These are phyloP conservation scores for Cytospora leucostoma DNA, from an alignment of 2,329 filamentous ascomycete species.

Conservation along the genomic window DNA sequence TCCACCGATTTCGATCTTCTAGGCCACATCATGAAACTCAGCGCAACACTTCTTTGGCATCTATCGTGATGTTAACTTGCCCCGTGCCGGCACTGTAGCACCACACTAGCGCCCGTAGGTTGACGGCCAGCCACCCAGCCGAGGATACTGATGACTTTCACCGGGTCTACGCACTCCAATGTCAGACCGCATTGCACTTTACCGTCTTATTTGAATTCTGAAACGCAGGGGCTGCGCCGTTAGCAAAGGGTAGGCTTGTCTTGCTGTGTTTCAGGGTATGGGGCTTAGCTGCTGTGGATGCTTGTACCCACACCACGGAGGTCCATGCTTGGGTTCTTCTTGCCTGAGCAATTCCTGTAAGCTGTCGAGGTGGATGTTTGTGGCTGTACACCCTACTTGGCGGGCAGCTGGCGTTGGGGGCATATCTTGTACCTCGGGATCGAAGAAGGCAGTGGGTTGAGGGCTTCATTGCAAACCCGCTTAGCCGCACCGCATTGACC, in stretches of 20 bases:
- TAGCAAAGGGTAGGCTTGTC: slow-evolving; percentile 14
- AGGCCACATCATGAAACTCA: no score
- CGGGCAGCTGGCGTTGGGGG: slow-evolving; percentile 11
- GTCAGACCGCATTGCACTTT: slow-evolving; percentile 4
- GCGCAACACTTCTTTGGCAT: no score
- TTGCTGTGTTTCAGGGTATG: slow-evolving; percentile 16
- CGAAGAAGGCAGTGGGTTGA: neutral
- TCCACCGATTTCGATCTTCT: no score
- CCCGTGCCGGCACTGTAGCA: no score
- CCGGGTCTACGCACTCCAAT: neutral
- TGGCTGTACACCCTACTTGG: neutral
- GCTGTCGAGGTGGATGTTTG: no score
- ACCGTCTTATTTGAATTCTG: slow-evolving; percentile 12
- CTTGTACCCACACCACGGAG: neutral
- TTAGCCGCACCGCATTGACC: neutral
- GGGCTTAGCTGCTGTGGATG: slow-evolving; percentile 9
- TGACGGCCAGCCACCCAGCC: no score
- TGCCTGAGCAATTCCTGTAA: neutral
- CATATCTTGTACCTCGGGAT: neutral
- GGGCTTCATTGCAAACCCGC: neutral
- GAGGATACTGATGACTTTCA: neutral
- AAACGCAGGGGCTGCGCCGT: slow-evolving; percentile 14
- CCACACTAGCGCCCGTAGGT: no score
- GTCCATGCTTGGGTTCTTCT: neutral
- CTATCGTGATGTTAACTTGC: no score